Evolutionary conservation across 2,329 filamentous ascomycete species (phyloP).

Genomic region (Phyllosticta citribraziliensis): DNA sequence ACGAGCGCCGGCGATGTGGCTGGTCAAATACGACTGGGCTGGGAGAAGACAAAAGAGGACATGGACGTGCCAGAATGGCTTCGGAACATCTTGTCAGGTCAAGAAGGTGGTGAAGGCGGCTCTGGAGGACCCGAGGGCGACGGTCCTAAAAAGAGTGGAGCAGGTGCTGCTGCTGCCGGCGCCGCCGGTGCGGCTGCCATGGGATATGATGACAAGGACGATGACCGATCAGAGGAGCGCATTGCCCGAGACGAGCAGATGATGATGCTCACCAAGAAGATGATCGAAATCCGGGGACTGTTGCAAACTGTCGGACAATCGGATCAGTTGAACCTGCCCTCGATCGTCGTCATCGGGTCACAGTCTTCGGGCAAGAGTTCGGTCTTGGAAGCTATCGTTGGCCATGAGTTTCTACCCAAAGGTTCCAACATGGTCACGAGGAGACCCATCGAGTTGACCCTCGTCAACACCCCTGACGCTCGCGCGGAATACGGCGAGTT

Average conservation of each 20-base stretch:
- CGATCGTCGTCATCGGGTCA: constrained; percentile 98
- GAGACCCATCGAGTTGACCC: constrained; percentile 86
- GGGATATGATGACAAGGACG: constrained; percentile 59
- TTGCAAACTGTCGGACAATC: constrained; percentile 89
- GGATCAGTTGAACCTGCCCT: constrained; percentile 76
- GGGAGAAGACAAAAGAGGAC: constrained; percentile 73
- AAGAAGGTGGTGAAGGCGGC: constrained; percentile 28
- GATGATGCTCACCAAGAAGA: constrained; percentile 98
- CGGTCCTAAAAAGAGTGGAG: constrained; percentile 42
- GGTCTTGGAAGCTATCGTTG: constrained; percentile 91
- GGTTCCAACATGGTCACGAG: constrained; percentile 98
- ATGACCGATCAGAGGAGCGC: constrained; percentile 55
- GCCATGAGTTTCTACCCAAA: constrained; percentile 94
- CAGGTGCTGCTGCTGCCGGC: constrained; percentile 51
- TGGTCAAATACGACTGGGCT: constrained; percentile 69
- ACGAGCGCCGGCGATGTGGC: constrained; percentile 65
- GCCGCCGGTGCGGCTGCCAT: constrained; percentile 67
- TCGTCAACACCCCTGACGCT: constrained; percentile 87
- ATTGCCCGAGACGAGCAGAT: constrained; percentile 88
- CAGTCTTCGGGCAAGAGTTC: constrained; percentile 98
- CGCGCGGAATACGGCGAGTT: constrained; percentile 92
- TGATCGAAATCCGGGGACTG: constrained; percentile 96
- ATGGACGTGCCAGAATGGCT: constrained; percentile 69
- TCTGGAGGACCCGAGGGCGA: constrained; percentile 32
- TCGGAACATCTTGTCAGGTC: constrained; percentile 53